Conservation (phyloP, 1,284 basidiomycete genomes). For the Ceratobasidium sp. region DNA sequence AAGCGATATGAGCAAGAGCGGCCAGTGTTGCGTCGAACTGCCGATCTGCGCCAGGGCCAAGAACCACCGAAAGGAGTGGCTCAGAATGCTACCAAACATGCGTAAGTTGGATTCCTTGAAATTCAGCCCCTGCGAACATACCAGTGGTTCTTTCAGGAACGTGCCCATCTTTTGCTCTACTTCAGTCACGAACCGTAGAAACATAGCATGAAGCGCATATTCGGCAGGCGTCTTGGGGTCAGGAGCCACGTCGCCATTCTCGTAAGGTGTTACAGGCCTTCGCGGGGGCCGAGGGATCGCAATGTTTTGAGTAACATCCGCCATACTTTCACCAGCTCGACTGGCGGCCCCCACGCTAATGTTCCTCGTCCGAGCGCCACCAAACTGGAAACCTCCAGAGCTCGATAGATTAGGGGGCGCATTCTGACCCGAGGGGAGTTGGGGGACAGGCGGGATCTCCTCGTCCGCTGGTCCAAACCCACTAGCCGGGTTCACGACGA, state of each 20-base stretch:
- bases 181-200: conserved; percentile 81
- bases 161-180: conserved; percentile 81
- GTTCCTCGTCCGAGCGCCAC: conserved; percentile 61
- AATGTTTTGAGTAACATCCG: conserved; percentile 39
- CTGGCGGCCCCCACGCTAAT: conserved; percentile 17
- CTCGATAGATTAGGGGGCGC: neutral
- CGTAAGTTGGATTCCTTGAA: neutral
- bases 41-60: conserved; percentile 58
- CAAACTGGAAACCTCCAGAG: conserved; percentile 59
- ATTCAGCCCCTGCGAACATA: conserved; percentile 56
- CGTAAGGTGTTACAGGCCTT: conserved; percentile 33
- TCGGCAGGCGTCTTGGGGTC: conserved; percentile 74
- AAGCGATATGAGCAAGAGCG: conserved; percentile 85
- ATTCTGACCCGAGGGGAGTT: conserved; percentile 33
- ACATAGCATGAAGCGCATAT: conserved; percentile 86
- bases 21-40: conserved; percentile 72
- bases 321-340: conserved; percentile 33
- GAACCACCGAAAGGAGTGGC: conserved; percentile 34
- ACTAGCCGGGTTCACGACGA: conserved; percentile 17
- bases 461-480: conserved; percentile 32
- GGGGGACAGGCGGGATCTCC: conserved; percentile 46
- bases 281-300: conserved; percentile 43
- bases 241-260: conserved; percentile 38
- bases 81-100: conserved; percentile 39
- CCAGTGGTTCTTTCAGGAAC: conserved; percentile 75